Base-by-base conservation (phyloP, 2,329 filamentous ascomycete species). In the Blastomyces silverae region DNA sequence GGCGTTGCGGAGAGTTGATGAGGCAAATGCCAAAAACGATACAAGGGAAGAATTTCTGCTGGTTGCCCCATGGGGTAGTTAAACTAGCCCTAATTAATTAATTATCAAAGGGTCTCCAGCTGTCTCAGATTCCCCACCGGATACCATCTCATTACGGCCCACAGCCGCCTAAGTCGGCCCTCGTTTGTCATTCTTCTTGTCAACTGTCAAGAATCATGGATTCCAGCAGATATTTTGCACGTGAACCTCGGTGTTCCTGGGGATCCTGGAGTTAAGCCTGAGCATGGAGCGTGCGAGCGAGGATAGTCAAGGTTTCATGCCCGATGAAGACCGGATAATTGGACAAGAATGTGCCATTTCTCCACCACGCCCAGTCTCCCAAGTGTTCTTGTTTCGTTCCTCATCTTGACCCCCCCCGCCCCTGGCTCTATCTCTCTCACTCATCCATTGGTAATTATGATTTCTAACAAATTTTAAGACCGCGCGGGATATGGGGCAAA, bases 41-140 rank as follows among this genome's bases (percentile, higher is more conserved):
- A 20, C 42, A 5, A 5, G 13, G 6, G 13, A 42, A 42, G 1
- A 42, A n/a, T n/a, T 15, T 5, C 17, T 5, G 42, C 6, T 34
- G 31, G 50, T 53, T 28, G 50, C 25, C 25, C 25, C 50, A 53
- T 53, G 50, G 50, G 50, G 22, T 25, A n/a, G n/a, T n/a, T n/a
- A 53, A 53, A 17, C 22, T 31, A 53, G 25, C 50, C 50, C 50
- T 53, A 53, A 53, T 52, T 52, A 22, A 52, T 52, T 52, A 17
- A 20, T 20, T 3, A 46, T 1, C 25, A 0, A 0, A 8, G n/a
- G n/a, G 6, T 11, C 20, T 25, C 7, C n/a, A 25, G 10, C 7
- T 52, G 48, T 52, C 48, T 52, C 25, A 28, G 48, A 25, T 28
- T 52, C 48, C 48, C n/a, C 17, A 4, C 17, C 42, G 11, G 17